phyloP scores from a whole-genome alignment of 176 grass and related monocot species.

The Juncus effusus region DNA sequence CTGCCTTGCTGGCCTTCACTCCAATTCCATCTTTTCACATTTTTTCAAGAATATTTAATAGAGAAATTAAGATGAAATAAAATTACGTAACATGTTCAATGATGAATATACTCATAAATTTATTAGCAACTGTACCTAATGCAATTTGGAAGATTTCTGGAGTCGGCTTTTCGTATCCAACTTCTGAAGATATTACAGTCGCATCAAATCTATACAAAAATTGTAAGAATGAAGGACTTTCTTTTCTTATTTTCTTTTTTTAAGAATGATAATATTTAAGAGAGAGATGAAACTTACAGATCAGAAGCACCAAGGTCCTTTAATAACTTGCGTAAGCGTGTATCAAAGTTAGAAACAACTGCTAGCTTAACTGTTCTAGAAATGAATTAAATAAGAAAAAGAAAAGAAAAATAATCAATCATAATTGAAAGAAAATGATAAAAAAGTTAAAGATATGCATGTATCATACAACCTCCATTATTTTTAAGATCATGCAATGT shows the following conservation, averaged over 20 bases:
- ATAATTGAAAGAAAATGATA: neutral
- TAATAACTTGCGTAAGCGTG: conserved; percentile 59
- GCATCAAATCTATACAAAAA: conserved; percentile 81
- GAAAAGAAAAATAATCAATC: conserved; percentile 5
- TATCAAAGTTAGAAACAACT: conserved; percentile 90
- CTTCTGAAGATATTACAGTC: conserved; percentile 83
- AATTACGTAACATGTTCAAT: neutral
- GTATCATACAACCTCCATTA: conserved; percentile 60
- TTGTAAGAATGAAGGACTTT: neutral
- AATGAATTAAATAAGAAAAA: conserved; percentile 15
- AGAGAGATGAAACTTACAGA: conserved; percentile 45
- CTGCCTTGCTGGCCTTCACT: conserved; percentile 40
- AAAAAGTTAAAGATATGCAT: conserved; percentile 30
- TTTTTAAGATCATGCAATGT: conserved; percentile 51
- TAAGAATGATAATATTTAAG: neutral
- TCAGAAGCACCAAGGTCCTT: conserved; percentile 62
- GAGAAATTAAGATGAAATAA: neutral
- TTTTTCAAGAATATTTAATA: conserved; percentile 15
- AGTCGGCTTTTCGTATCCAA: conserved; percentile 85
- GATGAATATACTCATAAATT: neutral
- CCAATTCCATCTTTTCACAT: conserved; percentile 60
- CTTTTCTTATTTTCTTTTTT: neutral
- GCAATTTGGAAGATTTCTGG: conserved; percentile 86
- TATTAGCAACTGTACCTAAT: conserved; percentile 46
- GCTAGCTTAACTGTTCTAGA: conserved; percentile 85